Percentiles rank a stretch among this genome's conserved stretches.
phyloP scores from a whole-genome alignment of 768 basidiomycete genomes.

The Russula olivacea region DNA sequence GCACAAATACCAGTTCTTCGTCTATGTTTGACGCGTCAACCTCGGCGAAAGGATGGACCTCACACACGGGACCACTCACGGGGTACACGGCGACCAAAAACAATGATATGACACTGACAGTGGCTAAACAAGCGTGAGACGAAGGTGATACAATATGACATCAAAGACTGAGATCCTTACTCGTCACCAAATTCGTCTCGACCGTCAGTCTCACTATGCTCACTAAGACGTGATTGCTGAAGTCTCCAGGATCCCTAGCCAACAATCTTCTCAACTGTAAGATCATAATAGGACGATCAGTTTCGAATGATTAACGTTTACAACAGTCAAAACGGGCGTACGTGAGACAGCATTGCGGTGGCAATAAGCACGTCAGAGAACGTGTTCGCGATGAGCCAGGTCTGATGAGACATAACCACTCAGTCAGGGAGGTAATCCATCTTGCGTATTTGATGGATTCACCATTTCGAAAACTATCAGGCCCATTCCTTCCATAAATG shows the following conservation, averaged over 20 bases:
- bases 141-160: background rate
- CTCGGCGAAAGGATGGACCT: background rate
- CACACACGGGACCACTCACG: background rate
- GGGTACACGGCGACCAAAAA: background rate
- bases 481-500: background rate
- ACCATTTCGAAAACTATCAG: background rate
- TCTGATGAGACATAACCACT: background rate
- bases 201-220: slow-evolving; percentile 27
- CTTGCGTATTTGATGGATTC: background rate
- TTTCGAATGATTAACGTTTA: background rate
- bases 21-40: background rate
- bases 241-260: background rate
- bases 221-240: slow-evolving; percentile 12
- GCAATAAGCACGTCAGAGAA: slow-evolving; percentile 9
- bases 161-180: background rate
- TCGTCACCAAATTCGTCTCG: slow-evolving; percentile 27
- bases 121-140: background rate
- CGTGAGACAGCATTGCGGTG: slow-evolving; percentile 1
- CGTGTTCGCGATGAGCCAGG: slow-evolving; percentile 6
- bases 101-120: background rate
- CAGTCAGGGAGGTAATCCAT: background rate
- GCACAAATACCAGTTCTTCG: slow-evolving; percentile 10
- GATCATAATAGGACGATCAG: background rate
- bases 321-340: background rate
- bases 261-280: background rate